phyloP scores from a whole-genome alignment of 2,329 filamentous ascomycete species.

The Verticillium alfalfae region DNA sequence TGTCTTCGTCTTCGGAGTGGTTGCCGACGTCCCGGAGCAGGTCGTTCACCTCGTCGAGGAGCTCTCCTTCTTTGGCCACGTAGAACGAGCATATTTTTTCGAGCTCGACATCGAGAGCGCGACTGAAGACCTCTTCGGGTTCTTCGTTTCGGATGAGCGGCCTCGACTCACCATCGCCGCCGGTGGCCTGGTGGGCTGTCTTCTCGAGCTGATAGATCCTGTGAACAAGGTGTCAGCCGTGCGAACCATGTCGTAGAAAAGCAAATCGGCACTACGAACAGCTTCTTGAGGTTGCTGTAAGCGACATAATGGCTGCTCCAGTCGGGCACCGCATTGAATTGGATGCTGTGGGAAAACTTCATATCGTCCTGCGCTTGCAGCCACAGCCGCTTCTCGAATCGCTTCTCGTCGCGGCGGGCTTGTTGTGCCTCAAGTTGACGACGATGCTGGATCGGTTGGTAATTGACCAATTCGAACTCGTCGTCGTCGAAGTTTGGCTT shows the following conservation, averaged over 20 bases:
- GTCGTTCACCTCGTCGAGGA: slow-evolving; percentile 73
- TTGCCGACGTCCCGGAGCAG: slow-evolving; percentile 72
- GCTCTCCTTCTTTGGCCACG: slow-evolving; percentile 79
- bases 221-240: slow-evolving; percentile 3
- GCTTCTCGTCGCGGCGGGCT: slow-evolving; percentile 34
- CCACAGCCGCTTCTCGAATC: slow-evolving; percentile 60
- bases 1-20: slow-evolving; percentile 40
- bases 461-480: slow-evolving; percentile 36
- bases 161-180: slow-evolving; percentile 73
- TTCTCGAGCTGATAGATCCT: slow-evolving; percentile 97
- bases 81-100: slow-evolving; percentile 95
- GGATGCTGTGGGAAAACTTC: slow-evolving; percentile 99
- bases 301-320: slow-evolving; percentile 98
- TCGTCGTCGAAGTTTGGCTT: not conserved
- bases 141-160: slow-evolving; percentile 72
- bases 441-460: slow-evolving; percentile 23
- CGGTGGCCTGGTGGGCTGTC: slow-evolving; percentile 58
- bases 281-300: slow-evolving; percentile 98
- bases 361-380: slow-evolving; percentile 78
- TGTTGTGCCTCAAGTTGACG: slow-evolving; percentile 23
- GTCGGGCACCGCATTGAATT: slow-evolving; percentile 99
- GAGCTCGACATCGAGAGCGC: slow-evolving; percentile 79
- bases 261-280: slow-evolving; percentile 50
- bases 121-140: slow-evolving; percentile 75
- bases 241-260: not conserved